Evolutionary conservation across 371 early-diverging fungal species (phyloP).

Genomic region (Chytridium lagenaria): DNA sequence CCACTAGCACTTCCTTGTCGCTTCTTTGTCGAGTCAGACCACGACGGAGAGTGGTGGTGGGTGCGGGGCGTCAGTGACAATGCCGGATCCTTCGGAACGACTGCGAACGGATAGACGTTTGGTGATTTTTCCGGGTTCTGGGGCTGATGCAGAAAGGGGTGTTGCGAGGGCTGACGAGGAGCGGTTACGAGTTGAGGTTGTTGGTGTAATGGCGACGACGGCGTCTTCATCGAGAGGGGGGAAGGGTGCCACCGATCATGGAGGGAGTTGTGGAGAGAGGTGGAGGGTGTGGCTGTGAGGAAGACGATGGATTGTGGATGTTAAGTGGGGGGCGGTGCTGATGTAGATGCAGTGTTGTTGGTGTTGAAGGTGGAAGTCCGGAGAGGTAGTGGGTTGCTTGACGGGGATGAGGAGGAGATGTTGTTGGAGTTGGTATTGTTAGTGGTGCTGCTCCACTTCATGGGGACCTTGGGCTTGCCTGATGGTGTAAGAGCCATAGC

Average conservation of each 20-base stretch:
- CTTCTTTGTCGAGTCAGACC: conserved; percentile 27
- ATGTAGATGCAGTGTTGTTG: neutral
- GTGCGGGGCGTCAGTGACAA: neutral
- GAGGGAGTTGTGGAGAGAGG: conserved; percentile 10
- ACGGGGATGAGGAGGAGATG: neutral
- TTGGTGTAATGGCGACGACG: neutral
- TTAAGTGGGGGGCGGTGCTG: neutral
- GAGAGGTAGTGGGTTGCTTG: neutral
- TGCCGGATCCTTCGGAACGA: conserved; percentile 4
- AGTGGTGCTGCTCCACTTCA: conserved; percentile 17
- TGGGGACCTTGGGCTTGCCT: conserved; percentile 1
- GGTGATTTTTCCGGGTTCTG: conserved; percentile 2
- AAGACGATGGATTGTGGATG: neutral
- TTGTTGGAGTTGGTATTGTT: no score
- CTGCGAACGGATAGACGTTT: conserved; percentile 6
- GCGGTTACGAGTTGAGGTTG: neutral
- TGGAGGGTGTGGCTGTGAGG: neutral
- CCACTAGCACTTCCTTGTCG: conserved; percentile 53
- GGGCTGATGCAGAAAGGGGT: neutral
- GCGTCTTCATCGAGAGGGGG: conserved; percentile 10
- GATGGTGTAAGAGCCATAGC: neutral
- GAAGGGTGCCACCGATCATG: neutral
- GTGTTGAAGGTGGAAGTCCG: neutral
- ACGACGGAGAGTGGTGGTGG: neutral
- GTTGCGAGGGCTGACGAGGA: conserved; percentile 6